A percentile compares a stretch with the other conserved stretches of the same genome.
phyloP scores from a whole-genome alignment of 1,284 basidiomycete genomes.

The Stereum hirsutum region DNA sequence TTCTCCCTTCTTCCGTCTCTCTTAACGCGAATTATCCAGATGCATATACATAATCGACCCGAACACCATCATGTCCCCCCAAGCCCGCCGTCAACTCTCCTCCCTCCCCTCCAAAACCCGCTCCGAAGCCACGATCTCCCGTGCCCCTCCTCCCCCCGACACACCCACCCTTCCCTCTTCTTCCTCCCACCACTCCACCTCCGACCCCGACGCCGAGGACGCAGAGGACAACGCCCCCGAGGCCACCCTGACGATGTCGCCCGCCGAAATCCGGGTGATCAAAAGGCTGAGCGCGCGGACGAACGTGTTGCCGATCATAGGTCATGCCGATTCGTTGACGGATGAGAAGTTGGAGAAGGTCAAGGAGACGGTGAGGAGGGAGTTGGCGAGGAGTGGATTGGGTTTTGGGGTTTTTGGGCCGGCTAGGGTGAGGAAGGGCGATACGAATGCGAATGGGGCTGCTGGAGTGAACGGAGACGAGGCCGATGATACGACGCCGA shows the following conservation, averaged over 20 bases:
- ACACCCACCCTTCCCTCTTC: slow-evolving; percentile 32
- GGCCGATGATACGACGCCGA: too few relatives aligned
- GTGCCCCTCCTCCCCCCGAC: slow-evolving; percentile 44
- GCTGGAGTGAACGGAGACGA: slow-evolving; percentile 15
- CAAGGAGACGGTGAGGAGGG: slow-evolving; percentile 58
- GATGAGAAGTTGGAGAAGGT: slow-evolving; percentile 57
- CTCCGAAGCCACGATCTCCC: slow-evolving; percentile 51
- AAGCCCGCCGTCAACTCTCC: slow-evolving; percentile 36
- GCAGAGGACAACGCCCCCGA: slow-evolving; percentile 25
- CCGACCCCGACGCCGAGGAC: slow-evolving; percentile 37
- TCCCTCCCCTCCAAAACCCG: slow-evolving; percentile 41
- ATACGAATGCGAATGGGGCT: slow-evolving; percentile 8
- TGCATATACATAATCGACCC: slow-evolving; percentile 81
- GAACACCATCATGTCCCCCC: slow-evolving; percentile 47
- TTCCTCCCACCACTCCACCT: slow-evolving; percentile 36
- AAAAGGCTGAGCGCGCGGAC: slow-evolving; percentile 57
- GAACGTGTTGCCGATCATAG: slow-evolving; percentile 73
- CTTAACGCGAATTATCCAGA: slow-evolving; percentile 23
- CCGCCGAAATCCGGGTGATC: slow-evolving; percentile 70
- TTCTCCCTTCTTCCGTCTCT: background rate
- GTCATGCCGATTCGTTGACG: slow-evolving; percentile 69
- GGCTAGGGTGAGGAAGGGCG: slow-evolving; percentile 14
- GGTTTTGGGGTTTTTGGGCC: slow-evolving; percentile 69
- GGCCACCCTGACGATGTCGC: slow-evolving; percentile 50
- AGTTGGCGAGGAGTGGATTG: slow-evolving; percentile 52